Conservation (phyloP, 2,329 filamentous ascomycete genomes). For the Fusarium liriodendri region DNA sequence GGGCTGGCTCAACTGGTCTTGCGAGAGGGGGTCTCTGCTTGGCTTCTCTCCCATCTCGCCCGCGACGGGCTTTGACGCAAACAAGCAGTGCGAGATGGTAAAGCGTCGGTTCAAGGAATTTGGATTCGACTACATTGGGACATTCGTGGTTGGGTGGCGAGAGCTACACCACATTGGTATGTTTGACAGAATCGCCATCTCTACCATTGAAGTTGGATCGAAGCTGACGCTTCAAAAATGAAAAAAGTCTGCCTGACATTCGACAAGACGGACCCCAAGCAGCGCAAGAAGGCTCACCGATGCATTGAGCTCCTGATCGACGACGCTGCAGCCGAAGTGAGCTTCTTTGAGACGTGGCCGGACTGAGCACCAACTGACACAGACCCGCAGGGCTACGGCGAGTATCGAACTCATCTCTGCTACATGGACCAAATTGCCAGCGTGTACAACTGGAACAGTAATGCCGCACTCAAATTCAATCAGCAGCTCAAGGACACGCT, state of each 20-base stretch:
- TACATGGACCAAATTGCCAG: slow-evolving; percentile 17
- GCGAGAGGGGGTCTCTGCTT: neutral
- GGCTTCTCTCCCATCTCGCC: slow-evolving; percentile 3
- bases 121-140: slow-evolving; percentile 14
- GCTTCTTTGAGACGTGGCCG: neutral
- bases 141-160: slow-evolving; percentile 11
- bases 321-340: neutral
- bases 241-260: neutral
- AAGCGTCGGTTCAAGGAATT: neutral
- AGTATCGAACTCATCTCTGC: slow-evolving; percentile 16
- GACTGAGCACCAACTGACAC: neutral
- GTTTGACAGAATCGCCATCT: neutral
- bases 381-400: slow-evolving; percentile 5
- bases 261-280: neutral
- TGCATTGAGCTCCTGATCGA: slow-evolving; percentile 4
- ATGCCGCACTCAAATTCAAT: slow-evolving; percentile 4
- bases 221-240: neutral
- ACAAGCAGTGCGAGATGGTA: slow-evolving; percentile 5
- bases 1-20: neutral
- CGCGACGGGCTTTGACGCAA: neutral
- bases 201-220: neutral
- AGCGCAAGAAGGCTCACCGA: neutral
- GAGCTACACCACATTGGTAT: slow-evolving; percentile 13
- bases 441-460: slow-evolving; percentile 5
- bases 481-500: slow-evolving; percentile 12